Percentiles rank a stretch among this genome's conserved stretches.
Conservation (phyloP, 192 early-diverging fungal genomes). For the Funneliformis geosporum region DNA sequence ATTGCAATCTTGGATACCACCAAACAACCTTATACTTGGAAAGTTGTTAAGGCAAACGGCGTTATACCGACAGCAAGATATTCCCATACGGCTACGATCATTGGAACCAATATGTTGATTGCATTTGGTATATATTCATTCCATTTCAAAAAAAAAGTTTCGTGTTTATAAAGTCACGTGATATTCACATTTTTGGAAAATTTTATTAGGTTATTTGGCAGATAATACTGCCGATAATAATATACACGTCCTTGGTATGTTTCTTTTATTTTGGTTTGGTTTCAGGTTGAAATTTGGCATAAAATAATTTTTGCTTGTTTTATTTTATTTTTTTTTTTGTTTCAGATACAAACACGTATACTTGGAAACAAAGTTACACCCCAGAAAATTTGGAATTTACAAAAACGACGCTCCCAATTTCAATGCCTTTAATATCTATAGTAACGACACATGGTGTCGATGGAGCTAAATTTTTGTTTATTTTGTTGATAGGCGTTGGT, state of each 20-base stretch:
- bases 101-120: slow-evolving; percentile 21
- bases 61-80: not conserved
- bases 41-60: not conserved
- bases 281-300: not conserved
- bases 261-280: not conserved
- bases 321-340: too few relatives aligned
- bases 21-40: not conserved
- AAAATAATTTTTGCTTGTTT: not conserved
- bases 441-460: not conserved
- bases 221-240: not conserved
- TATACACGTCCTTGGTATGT: not conserved
- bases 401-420: not conserved
- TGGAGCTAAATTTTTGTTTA: not conserved
- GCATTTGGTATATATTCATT: slow-evolving; percentile 9
- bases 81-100: slow-evolving; percentile 15
- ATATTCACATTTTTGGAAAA: not conserved
- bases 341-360: not conserved
- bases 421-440: too few relatives aligned
- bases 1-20: slow-evolving; percentile 8
- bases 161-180: not conserved
- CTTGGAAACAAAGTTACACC: not conserved
- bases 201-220: not conserved
- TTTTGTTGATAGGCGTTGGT: not conserved
- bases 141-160: too few relatives aligned
- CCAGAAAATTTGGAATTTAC: slow-evolving; percentile 16